Percentiles rank a stretch among this genome's conserved stretches.
Evolutionary conservation across 2,329 filamentous ascomycete genomes (phyloP).

Genomic region (Fusarium circinatum): DNA sequence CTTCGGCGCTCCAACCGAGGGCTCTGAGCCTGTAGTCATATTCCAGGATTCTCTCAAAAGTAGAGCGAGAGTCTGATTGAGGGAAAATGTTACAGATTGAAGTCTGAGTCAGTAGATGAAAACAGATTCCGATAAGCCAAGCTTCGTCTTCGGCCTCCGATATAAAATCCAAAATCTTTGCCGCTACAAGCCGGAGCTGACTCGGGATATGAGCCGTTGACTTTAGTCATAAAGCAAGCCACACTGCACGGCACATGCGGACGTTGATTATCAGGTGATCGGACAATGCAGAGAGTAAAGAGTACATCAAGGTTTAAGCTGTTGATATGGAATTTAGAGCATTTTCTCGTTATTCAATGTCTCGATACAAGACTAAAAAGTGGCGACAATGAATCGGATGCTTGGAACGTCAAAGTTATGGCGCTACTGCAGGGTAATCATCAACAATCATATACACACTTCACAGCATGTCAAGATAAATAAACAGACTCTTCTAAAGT

Average conservation of each 20-base stretch:
- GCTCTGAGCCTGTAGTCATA: conserved; percentile 38
- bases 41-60: not conserved
- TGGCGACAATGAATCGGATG: conserved; percentile 14
- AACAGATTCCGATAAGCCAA: conserved; percentile 1
- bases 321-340: not conserved
- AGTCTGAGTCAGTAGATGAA: not conserved
- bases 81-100: not conserved
- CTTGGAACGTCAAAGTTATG: not conserved
- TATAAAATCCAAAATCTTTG: conserved; percentile 34
- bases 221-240: conserved; percentile 3
- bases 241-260: not conserved
- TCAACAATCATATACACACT: not conserved
- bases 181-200: conserved; percentile 43
- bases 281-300: not conserved
- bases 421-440: conserved; percentile 16
- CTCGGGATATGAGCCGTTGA: conserved; percentile 28
- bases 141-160: conserved; percentile 14
- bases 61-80: not conserved
- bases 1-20: conserved; percentile 28
- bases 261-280: conserved; percentile 26
- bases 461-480: not conserved
- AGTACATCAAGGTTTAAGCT: not conserved
- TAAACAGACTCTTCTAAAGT: not conserved
- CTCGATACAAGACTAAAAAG: conserved; percentile 26
- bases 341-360: not conserved